Evolutionary conservation across 192 early-diverging fungal species (phyloP), one percentile per base, ranked within the genome.

Genomic region (Cetraspora pellucida): DNA sequence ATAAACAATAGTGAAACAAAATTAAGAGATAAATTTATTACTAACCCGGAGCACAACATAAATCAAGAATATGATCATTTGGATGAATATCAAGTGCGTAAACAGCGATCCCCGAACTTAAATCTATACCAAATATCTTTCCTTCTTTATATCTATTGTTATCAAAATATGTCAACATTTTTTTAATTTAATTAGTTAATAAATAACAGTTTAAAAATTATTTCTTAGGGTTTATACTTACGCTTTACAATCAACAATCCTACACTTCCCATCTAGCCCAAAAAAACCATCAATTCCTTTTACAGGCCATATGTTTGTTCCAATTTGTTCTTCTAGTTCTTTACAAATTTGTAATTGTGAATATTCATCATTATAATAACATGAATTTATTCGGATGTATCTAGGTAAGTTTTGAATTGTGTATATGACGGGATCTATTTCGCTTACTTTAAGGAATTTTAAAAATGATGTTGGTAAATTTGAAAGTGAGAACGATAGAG

Each of bases 41-140:
- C 28, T 66, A 69, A 81, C 75, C 95, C 63, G 95, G 93, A 3
- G 94, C 94, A 72, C 90, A 94, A 75, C 93, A 97, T 30, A 95
- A 84, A 75, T 96, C 97, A 17, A 99, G 85, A 3, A 98, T 91
- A 79, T 98, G 93, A 68, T 99, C 92, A 50, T 91, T 85, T 0
- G 88, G 84, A 10, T 89, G 61, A 0, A 96, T 80, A 1, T 88
- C 88, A 17, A 99, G 83, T 5, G 96, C 92, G 43, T 88, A 77
- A 0, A 93, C 94, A 0, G 96, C 95, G 1, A 97, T 85, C 0
- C 90, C 97, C 3, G 94, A 96, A 72, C 94, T 90, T 19, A 95
- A 82, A 80, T 96, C 95, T 72, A 96, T 92, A 17, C 93, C 93
- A 78, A 28, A 82, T 72, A 77, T 67, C 52, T 81, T 73, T 25